phyloP scores from a whole-genome alignment of 805 yeast species.

The Cyberlindnera meyerae region DNA sequence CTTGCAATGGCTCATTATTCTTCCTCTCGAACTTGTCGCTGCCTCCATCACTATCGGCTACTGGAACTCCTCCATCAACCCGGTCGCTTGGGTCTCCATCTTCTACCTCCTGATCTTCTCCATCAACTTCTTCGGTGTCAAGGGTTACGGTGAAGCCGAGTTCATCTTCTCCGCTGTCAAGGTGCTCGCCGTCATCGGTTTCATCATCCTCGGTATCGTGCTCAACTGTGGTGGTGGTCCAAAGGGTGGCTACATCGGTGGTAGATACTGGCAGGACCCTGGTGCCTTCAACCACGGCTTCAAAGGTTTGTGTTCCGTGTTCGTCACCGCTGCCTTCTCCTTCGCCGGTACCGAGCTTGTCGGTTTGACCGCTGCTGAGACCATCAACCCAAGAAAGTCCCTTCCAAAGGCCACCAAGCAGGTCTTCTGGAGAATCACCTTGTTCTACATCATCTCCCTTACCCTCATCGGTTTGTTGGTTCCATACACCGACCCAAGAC shows the following conservation, averaged over 20 bases:
- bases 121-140: conserved; percentile 49
- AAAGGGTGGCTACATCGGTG: conserved; percentile 42
- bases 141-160: conserved; percentile 50
- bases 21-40: conserved; percentile 48
- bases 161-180: conserved; percentile 62
- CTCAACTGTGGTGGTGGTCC: conserved; percentile 59
- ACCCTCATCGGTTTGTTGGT: conserved; percentile 62
- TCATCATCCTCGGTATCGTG: conserved; percentile 49
- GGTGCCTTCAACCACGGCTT: conserved; percentile 60
- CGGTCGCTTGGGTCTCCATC: conserved; percentile 44
- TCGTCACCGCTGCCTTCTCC: conserved; percentile 64
- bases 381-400: conserved; percentile 39
- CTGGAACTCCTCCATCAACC: conserved; percentile 42
- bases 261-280: conserved; percentile 41
- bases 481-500: conserved; percentile 51
- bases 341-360: conserved; percentile 63
- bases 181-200: conserved; percentile 57
- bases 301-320: conserved; percentile 49
- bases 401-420: conserved; percentile 30
- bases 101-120: conserved; percentile 41
- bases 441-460: conserved; percentile 59
- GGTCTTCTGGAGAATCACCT: conserved; percentile 67
- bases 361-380: conserved; percentile 46
- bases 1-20: conserved; percentile 44
- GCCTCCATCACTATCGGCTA: conserved; percentile 49